phyloP scores from a whole-genome alignment of 1,284 basidiomycete species.

The Omphalotus olearius region DNA sequence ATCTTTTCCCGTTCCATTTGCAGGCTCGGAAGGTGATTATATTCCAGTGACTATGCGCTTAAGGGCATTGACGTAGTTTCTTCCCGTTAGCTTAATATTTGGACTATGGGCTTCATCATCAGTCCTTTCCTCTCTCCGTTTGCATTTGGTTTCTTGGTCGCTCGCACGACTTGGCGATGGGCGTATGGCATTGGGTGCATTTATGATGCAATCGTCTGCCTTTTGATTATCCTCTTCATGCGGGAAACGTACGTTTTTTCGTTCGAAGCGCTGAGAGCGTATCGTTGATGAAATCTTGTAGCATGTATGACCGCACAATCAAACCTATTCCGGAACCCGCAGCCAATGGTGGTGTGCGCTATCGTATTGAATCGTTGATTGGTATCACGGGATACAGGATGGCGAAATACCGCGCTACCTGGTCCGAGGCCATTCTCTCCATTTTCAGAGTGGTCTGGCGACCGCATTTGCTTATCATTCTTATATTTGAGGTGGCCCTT shows the following conservation, averaged over 20 bases:
- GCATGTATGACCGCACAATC: slow-evolving; percentile 53
- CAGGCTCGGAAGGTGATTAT: slow-evolving; percentile 62
- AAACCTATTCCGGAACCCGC: slow-evolving; percentile 30
- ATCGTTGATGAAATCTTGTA: slow-evolving; percentile 17
- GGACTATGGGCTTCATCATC: slow-evolving; percentile 70
- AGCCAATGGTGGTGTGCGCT: slow-evolving; percentile 28
- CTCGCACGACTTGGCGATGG: slow-evolving; percentile 48
- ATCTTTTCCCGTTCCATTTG: slow-evolving; percentile 72
- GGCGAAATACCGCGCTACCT: slow-evolving; percentile 44
- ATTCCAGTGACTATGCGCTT: slow-evolving; percentile 47
- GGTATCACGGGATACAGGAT: slow-evolving; percentile 51
- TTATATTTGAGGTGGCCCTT: slow-evolving; percentile 38
- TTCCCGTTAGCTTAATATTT: slow-evolving; percentile 52
- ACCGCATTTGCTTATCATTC: slow-evolving; percentile 43
- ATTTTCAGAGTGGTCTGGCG: slow-evolving; percentile 46
- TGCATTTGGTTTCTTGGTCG: slow-evolving; percentile 66
- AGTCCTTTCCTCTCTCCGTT: slow-evolving; percentile 68
- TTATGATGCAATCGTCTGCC: slow-evolving; percentile 47
- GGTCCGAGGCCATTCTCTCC: slow-evolving; percentile 35
- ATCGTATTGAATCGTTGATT: slow-evolving; percentile 47
- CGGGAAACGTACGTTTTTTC: slow-evolving; percentile 54
- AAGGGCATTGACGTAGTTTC: not conserved
- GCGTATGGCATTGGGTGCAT: slow-evolving; percentile 59
- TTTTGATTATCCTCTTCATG: slow-evolving; percentile 49
- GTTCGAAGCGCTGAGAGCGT: not conserved